Base-by-base conservation (phyloP, 2,329 filamentous ascomycete genomes). In the Elsinoe ampelina region DNA sequence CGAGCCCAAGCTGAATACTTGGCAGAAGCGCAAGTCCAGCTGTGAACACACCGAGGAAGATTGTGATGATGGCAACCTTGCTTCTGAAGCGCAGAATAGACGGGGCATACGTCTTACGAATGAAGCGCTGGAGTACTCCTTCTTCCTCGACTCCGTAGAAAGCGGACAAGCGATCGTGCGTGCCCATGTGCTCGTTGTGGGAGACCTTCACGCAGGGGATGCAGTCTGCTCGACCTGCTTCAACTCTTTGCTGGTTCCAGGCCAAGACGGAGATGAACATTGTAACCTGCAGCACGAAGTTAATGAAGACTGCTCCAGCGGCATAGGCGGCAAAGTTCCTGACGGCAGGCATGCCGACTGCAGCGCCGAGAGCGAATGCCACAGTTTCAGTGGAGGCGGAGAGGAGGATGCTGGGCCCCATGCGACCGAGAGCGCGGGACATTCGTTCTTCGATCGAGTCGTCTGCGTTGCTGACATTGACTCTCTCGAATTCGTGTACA, bases 281-380 rank as follows among this genome's bases (percentile, higher is more conserved):
- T 0, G 95, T 98, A 63, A 97, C 86, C 70, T 98, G 93, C 5
- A 98, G 76, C n/a, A 97, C 70, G 0, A 95, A 95, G 68, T 98
- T 98, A 77, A 98, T 92, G 64, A 97, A 85, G 10, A 98, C 93
- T 10, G 93, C 93, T 52, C 93, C 93, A 1, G 93, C 91, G 11
- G 93, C 93, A 68, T 98, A 98, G 2, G 92, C 85, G 13, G 93
- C 95, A 72, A 98, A 98, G 71, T 98, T 98, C 61, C 90, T 84
- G 42, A 98, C 95, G 1, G 93, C 93, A 13, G 95, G 93, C 93
- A 98, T 98, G 50, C 91, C 91, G 5, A 96, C 95, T 60, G 93
- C 92, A 41, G 89, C 87, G 11, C 93, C 93, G 10, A 98, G 79
- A 1, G 90, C 86, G 70, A 98, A 98, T 1, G 92, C 91, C 20